Evolutionary conservation across 2,329 filamentous ascomycete genomes (phyloP), one percentile per base, ranked within the genome.

Genomic region (Penicillium hesseltinei): DNA sequence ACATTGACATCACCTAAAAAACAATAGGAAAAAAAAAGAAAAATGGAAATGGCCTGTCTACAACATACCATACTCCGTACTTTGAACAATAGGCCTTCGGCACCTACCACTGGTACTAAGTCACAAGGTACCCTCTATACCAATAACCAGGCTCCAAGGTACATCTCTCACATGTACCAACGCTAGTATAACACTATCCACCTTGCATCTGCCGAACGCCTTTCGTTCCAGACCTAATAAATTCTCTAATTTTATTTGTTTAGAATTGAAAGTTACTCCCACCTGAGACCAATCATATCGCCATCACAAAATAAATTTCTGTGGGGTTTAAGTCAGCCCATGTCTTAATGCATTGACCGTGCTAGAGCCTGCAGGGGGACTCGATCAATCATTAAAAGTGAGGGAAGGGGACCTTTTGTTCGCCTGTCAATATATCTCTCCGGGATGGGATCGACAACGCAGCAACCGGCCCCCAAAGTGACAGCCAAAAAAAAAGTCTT

Each of bases 391-490:
- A 47, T 39, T 38, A 21, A 46, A 53, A 31, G 8, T 46, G 40
- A 46, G 31, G 29, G 43, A 31, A 36, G 8, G 27, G 36, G 27
- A 31, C 31, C 43, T 59, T 55, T 56, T 54, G 53, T 58, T 60
- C 39, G 51, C 53, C 58, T 64, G 63, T 65, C 60, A 59, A 57
- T 56, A 57, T 56, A 60, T 55, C 55, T 58, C 40, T 61, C 57
- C 54, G 57, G 54, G 53, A 49, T 33, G 43, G 42, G 68, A 69
- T 70, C 68, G 68, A 69, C 68, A 57, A 46, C 65, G 65, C 68
- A 69, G 65, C 56, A 61, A 61, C 67, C 62, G 59, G 52, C 55
- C 52, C 51, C 62, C 52, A 33, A 62, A 58, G 56, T 68, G 66
- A 67, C 64, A 66, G 66, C 59, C 51, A 56, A 56, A 62, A 61